Evolutionary conservation across 371 early-diverging fungal genomes (phyloP).

Genomic region (Apophysomyces elegans): DNA sequence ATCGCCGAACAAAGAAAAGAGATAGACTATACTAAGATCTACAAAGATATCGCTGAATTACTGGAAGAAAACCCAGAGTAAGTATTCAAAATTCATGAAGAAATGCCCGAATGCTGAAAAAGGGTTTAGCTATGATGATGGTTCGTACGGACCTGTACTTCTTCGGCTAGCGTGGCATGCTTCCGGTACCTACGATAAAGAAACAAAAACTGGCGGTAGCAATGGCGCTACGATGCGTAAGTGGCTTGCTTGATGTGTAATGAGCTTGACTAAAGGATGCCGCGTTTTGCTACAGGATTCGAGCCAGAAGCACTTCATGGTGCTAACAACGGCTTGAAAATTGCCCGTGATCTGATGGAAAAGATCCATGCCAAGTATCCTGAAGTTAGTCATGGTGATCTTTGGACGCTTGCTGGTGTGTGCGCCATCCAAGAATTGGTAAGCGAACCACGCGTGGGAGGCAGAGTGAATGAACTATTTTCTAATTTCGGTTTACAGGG

Average conservation of each 20-base stretch:
- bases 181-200: constrained; percentile 88
- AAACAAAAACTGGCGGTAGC: constrained; percentile 86
- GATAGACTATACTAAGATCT: constrained; percentile 70
- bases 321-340: constrained; percentile 87
- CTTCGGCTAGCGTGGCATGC: constrained; percentile 95
- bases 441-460: constrained; percentile 13
- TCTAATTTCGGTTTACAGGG: constrained; percentile 36
- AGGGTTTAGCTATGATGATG: constrained; percentile 82
- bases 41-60: constrained; percentile 79
- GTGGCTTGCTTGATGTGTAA: constrained; percentile 8
- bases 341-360: constrained; percentile 75
- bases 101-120: constrained; percentile 1
- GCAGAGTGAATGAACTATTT: neutral
- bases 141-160: constrained; percentile 88
- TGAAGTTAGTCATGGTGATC: constrained; percentile 81
- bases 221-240: constrained; percentile 89
- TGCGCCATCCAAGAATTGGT: constrained; percentile 88
- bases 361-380: constrained; percentile 79
- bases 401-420: constrained; percentile 94
- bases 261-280: too few relatives aligned
- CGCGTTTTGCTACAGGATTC: constrained; percentile 43
- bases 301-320: constrained; percentile 75
- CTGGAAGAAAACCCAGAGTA: constrained; percentile 71
- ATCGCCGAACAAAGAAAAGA: constrained; percentile 33
- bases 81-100: constrained; percentile 12